Base-by-base conservation (phyloP, 2,329 filamentous ascomycete genomes). In the Gliomastix tumulicola region DNA sequence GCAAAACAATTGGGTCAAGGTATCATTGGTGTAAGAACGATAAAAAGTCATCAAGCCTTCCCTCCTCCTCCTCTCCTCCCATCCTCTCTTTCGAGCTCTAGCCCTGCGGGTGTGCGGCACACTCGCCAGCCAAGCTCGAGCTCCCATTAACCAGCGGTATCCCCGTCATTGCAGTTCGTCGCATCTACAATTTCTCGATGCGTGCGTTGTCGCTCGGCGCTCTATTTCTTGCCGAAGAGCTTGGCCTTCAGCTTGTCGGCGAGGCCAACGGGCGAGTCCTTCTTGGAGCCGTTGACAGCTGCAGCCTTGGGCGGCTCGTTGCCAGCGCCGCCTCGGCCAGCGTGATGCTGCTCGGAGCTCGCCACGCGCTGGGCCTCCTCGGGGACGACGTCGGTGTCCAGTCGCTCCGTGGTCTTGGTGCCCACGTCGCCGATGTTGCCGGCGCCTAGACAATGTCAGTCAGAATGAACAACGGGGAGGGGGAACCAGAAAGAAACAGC, bases 201-300 rank as follows among this genome's bases (percentile, higher is more conserved):
- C n/a, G n/a, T n/a, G n/a, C n/a, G n/a, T n/a, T n/a, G n/a, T n/a
- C n/a, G n/a, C n/a, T n/a, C n/a, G n/a, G n/a, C n/a, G n/a, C n/a
- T n/a, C 25, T 28, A 60, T 43, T 74, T 73, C 59, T 71, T 72
- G 15, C 65, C 62, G 38, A 75, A 60, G 30, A 77, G 52, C 66
- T 74, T 77, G 44, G 56, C 41, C 67, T 78, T 78, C 45, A 77
- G 57, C 62, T 70, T 75, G 49, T 78, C 73, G 15, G 73, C 74
- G 39, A 78, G 49, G 21, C 73, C 60, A 33, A 57, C 47, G 37
- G 61, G 59, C 8, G 54, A 45, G 23, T 36, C 41, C 37, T 51
- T 51, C 47, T 54, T 53, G 41, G 59, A 51, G 40, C 46, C 44
- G 23, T 54, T 44, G 23, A 46, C 46, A 20, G 46, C 42, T 35